phyloP scores from a whole-genome alignment of 2,329 filamentous ascomycete genomes.

The Ilyonectria mors-panacis region DNA sequence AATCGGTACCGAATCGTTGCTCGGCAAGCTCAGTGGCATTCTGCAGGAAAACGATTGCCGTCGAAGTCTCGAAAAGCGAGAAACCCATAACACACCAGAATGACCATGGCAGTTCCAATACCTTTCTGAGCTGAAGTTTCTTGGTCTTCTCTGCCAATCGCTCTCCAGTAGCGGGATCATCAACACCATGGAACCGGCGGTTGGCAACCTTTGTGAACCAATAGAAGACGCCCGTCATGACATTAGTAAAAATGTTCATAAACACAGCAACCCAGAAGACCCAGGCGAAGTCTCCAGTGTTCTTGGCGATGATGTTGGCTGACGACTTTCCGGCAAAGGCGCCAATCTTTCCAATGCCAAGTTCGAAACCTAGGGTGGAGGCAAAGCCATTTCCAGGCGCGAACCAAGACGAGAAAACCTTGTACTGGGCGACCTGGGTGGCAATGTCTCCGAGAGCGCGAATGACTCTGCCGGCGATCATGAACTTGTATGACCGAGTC shows the following conservation, averaged over 20 bases:
- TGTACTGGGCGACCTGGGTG: conserved; percentile 74
- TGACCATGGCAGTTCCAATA: conserved; percentile 69
- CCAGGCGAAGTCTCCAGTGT: conserved; percentile 72
- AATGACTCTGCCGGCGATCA: conserved; percentile 70
- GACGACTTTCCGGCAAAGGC: conserved; percentile 72
- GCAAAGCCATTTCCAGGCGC: conserved; percentile 73
- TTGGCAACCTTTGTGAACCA: conserved; percentile 60
- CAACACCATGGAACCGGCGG: conserved; percentile 31
- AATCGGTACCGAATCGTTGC: conserved; percentile 66
- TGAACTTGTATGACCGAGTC: conserved; percentile 69
- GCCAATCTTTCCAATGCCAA: conserved; percentile 72
- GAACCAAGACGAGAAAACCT: conserved; percentile 76
- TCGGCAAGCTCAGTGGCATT: conserved; percentile 74
- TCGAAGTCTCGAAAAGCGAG: conserved; percentile 70
- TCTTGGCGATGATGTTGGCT: conserved; percentile 70
- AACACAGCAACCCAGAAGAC: conserved; percentile 73
- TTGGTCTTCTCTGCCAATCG: conserved; percentile 69
- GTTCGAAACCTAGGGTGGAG: conserved; percentile 72
- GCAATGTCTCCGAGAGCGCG: conserved; percentile 73
- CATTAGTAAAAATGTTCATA: conserved; percentile 75
- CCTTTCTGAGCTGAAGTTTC: conserved; percentile 67
- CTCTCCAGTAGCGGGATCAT: conserved; percentile 67
- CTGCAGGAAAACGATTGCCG: conserved; percentile 66
- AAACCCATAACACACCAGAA: conserved; percentile 70
- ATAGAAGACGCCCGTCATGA: conserved; percentile 66